phyloP scores from a whole-genome alignment of 306 rosid genomes.

The Glycyrrhiza uralensis region DNA sequence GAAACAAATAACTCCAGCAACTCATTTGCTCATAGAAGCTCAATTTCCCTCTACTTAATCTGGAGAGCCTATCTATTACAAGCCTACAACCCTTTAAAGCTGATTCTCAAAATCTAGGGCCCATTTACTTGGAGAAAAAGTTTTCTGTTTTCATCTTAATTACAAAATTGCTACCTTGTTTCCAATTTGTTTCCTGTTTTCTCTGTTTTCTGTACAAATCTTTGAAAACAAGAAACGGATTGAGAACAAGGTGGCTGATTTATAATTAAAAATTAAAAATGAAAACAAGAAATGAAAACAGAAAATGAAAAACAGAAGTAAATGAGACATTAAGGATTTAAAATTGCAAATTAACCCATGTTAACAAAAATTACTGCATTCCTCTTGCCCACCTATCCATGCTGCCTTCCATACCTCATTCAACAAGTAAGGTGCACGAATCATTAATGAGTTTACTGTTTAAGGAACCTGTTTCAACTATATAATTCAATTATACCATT shows the following conservation, averaged over 20 bases:
- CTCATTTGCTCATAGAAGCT: conserved; percentile 11
- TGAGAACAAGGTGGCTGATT: too few species aligned
- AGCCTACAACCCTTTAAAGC: not conserved
- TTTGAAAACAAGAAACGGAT: too few species aligned
- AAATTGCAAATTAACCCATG: not conserved
- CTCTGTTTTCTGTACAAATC: too few species aligned
- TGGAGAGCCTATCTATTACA: not conserved
- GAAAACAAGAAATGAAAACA: too few species aligned
- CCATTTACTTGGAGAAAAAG: too few species aligned
- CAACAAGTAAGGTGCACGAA: conserved; percentile 19
- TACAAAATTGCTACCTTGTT: too few species aligned
- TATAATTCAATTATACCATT: not conserved
- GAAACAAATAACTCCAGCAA: not conserved
- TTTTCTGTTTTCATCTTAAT: too few species aligned
- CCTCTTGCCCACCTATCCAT: conserved; percentile 2
- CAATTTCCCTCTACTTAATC: not conserved
- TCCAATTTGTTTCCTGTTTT: too few species aligned
- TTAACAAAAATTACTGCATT: conserved; percentile 15
- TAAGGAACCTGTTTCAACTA: conserved; percentile 16
- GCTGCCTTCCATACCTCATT: not conserved
- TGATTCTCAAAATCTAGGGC: not conserved
- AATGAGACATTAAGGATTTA: not conserved
- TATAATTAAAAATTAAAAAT: too few species aligned
- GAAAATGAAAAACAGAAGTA: too few species aligned
- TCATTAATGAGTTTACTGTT: not conserved